phyloP scores from a whole-genome alignment of 2,329 filamentous ascomycete genomes.

The Exserohilum turcica region DNA sequence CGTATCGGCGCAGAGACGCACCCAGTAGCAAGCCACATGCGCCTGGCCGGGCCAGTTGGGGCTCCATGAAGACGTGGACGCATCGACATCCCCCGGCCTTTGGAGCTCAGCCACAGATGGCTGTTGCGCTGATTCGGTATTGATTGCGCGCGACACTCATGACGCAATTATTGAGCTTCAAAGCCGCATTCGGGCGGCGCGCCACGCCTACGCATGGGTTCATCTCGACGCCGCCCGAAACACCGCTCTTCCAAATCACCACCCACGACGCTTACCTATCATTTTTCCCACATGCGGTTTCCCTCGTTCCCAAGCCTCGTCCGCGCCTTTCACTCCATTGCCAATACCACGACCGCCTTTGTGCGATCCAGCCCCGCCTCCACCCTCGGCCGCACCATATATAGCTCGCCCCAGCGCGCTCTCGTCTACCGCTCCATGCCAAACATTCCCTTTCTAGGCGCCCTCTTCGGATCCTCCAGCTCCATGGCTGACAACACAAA shows the following conservation, averaged over 20 bases:
- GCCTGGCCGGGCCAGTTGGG: too few relatives aligned
- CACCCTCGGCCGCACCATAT: conserved; percentile 43
- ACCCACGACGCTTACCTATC: neutral
- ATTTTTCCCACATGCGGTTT: conserved; percentile 53
- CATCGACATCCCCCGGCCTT: accelerated
- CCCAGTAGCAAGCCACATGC: neutral
- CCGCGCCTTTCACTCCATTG: conserved; percentile 54
- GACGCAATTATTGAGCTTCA: conserved; percentile 36
- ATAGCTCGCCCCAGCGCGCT: conserved; percentile 35
- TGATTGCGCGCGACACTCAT: conserved; percentile 18
- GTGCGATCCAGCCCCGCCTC: conserved; percentile 42
- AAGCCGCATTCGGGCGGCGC: conserved; percentile 30
- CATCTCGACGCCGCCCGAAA: neutral
- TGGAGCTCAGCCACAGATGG: neutral
- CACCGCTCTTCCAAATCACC: conserved; percentile 6
- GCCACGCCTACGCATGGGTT: conserved; percentile 33
- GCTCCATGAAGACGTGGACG: neutral
- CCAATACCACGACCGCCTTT: conserved; percentile 51
- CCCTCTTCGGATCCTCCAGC: conserved; percentile 70
- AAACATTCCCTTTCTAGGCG: conserved; percentile 76
- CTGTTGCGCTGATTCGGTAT: neutral
- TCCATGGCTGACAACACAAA: conserved; percentile 61
- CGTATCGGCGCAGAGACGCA: too few relatives aligned
- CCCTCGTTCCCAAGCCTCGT: conserved; percentile 55
- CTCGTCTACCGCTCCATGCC: conserved; percentile 65